A percentile compares a stretch with the other conserved stretches of the same genome.
These are phyloP conservation scores for Eucalyptus regnans DNA, from an alignment of 345 rosid genomes.

Conservation along the genomic window DNA sequence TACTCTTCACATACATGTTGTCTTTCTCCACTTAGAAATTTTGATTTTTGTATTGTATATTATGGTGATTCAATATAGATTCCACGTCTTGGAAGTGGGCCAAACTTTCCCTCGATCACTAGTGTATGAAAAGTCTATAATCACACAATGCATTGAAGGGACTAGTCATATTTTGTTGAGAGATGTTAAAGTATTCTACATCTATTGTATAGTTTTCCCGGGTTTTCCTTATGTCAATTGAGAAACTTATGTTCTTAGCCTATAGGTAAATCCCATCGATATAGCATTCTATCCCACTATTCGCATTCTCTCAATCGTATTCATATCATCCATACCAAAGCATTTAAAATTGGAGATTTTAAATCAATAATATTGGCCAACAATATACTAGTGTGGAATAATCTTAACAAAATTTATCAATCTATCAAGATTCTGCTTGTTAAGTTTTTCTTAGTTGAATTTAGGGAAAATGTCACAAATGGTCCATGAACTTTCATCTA, in stretches of 20 bases:
- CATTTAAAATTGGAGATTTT: background rate
- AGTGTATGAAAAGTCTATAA: background rate
- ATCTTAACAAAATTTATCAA: background rate
- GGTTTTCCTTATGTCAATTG: background rate
- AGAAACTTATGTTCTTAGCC: background rate
- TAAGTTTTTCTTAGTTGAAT: background rate
- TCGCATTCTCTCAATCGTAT: background rate
- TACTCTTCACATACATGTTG: background rate
- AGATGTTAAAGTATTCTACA: background rate
- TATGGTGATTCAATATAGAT: background rate
- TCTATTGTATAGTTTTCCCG: background rate
- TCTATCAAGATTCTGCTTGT: too few species aligned
- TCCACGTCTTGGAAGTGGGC: background rate
- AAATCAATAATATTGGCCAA: background rate
- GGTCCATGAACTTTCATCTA: too few species aligned
- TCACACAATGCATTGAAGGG: background rate
- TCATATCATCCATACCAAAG: background rate
- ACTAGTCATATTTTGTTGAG: background rate
- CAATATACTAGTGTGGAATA: background rate
- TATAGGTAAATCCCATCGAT: background rate
- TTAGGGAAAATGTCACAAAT: too few species aligned
- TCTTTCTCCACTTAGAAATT: background rate
- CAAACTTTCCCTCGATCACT: background rate
- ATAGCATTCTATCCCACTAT: background rate
- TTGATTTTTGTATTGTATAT: too few species aligned